Conservation (phyloP, 345 rosid genomes). For the Eucalyptus rudis region DNA sequence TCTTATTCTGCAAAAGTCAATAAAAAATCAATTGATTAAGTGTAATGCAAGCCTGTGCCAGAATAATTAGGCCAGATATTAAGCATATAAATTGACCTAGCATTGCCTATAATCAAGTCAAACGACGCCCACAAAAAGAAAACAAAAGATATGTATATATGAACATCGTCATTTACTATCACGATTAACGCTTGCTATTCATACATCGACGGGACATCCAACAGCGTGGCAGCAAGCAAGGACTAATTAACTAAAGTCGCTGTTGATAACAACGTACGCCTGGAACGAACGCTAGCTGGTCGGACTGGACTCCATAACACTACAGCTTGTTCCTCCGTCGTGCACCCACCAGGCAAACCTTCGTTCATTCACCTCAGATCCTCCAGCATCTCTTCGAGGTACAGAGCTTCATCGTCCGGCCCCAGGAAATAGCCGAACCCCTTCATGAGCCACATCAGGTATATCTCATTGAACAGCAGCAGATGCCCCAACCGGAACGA, state of each 20-base stretch:
- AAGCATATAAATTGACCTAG: neutral
- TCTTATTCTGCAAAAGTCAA: neutral
- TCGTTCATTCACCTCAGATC: neutral
- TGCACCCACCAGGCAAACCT: neutral
- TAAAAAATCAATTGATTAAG: neutral
- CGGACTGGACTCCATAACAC: neutral
- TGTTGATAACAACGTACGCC: neutral
- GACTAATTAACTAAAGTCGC: neutral
- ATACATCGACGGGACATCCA: neutral
- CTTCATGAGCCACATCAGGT: neutral
- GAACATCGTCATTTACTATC: neutral
- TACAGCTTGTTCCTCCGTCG: neutral
- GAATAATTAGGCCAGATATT: neutral
- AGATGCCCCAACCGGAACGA: neutral
- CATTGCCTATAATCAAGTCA: neutral
- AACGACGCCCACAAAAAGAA: neutral
- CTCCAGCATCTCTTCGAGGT: neutral
- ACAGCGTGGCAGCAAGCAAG: neutral
- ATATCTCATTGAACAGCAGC: neutral
- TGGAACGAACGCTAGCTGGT: neutral
- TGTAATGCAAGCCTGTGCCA: neutral
- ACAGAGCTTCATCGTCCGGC: neutral
- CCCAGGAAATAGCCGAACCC: neutral
- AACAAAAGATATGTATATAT: neutral
- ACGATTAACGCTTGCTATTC: neutral